A percentile compares a stretch with the other conserved stretches of the same genome.
phyloP scores from a whole-genome alignment of 2,329 filamentous ascomycete genomes.

The Aphanoascus verrucosus region DNA sequence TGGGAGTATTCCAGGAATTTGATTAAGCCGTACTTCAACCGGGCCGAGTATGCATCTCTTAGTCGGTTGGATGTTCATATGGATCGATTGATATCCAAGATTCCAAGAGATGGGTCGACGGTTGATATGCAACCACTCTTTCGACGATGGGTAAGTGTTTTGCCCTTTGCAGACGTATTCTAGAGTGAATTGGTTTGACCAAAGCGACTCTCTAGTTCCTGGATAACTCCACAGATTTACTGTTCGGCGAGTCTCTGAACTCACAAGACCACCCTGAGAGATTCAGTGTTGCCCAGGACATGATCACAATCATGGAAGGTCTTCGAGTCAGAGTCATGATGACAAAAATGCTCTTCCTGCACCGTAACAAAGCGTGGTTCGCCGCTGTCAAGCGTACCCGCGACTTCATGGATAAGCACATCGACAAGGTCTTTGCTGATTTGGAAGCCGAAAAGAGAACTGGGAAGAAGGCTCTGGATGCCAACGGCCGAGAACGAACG shows the following conservation, averaged over 20 bases:
- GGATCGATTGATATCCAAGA: background rate
- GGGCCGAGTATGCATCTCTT: constrained; percentile 5
- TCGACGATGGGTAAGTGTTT: constrained; percentile 14
- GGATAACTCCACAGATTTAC: constrained; percentile 15
- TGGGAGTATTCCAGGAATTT: constrained; percentile 11
- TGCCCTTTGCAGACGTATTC: background rate
- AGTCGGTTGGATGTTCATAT: background rate
- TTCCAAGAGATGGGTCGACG: constrained; percentile 10
- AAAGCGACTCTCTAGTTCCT: constrained; percentile 10
- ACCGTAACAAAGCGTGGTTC: background rate
- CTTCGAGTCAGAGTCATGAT: constrained; percentile 6
- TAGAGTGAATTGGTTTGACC: background rate
- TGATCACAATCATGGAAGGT: constrained; percentile 3
- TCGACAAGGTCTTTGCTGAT: background rate
- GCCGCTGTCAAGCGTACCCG: background rate
- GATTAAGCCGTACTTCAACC: constrained; percentile 15
- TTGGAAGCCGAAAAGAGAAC: background rate
- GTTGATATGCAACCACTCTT: constrained; percentile 13
- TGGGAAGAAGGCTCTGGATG: background rate
- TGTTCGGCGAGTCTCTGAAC: constrained; percentile 17
- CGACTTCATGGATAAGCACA: background rate
- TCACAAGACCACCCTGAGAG: constrained; percentile 8
- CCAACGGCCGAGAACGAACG: background rate
- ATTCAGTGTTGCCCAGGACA: background rate
- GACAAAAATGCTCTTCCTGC: background rate